These are phyloP conservation scores for Ceratonia siliqua DNA, from an alignment of 306 rosid genomes.

Conservation along the genomic window DNA sequence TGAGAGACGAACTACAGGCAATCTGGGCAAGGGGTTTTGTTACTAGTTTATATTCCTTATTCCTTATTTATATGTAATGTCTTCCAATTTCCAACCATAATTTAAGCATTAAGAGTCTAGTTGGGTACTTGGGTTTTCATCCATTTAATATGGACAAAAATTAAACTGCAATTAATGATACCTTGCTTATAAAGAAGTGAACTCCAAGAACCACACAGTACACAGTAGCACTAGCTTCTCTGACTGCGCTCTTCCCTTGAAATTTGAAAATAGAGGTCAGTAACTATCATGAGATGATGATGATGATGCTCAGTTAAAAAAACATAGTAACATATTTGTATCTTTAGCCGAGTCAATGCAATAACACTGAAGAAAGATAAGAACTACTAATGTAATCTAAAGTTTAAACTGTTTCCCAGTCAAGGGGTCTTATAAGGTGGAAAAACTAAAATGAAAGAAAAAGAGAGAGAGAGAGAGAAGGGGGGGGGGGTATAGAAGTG, in stretches of 20 bases:
- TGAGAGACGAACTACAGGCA: background rate
- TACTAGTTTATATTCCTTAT: background rate
- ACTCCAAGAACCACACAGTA: background rate
- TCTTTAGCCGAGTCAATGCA: background rate
- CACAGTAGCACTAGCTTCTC: background rate
- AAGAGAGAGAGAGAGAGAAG: background rate
- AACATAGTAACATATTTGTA: background rate
- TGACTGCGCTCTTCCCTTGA: background rate
- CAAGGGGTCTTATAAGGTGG: constrained; percentile 18
- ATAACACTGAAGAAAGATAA: background rate
- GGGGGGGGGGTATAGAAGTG: constrained; percentile 19
- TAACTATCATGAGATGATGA: background rate
- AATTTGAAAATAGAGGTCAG: background rate
- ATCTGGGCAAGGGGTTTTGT: background rate
- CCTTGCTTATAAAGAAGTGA: background rate
- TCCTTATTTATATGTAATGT: too few relatives aligned
- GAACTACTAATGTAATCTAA: constrained; percentile 35
- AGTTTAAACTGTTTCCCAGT: constrained; percentile 41
- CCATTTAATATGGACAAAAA: background rate
- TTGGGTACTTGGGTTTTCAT: constrained; percentile 3
- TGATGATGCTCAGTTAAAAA: background rate
- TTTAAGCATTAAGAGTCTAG: constrained; percentile 2
- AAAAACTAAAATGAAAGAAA: background rate
- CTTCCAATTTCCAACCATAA: constrained; percentile 11
- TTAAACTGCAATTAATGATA: background rate